Base-by-base conservation (phyloP, 2,329 filamentous ascomycete genomes). In the Pseudonectria buxi region DNA sequence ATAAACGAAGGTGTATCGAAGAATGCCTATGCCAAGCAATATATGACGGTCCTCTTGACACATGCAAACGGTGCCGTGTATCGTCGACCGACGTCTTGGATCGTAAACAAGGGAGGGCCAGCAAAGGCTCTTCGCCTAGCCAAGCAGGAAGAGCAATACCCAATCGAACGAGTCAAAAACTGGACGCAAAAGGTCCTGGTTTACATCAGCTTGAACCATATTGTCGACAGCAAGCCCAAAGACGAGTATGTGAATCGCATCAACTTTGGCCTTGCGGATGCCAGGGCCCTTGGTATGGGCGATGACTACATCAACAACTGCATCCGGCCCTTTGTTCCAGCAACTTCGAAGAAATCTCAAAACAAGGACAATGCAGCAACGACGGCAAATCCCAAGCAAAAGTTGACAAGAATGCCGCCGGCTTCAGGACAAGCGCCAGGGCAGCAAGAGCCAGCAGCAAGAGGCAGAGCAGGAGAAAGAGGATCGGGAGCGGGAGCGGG, bases 161-260 rank as follows among this genome's bases (percentile, higher is more conserved):
- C 36, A 6, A 29, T 41, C 25, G 46, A 46, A 16, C 40, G 33
- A 25, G 43, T 49, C n/a, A 39, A 53, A 26, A 43, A 50, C 33
- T 49, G 50, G 52, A 42, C 53, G 26, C 45, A 49, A 24, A 40
- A 56, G n/a, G 61, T 61, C 14, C 51, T 68, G 28, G 63, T 66
- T 13, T 68, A 67, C 36, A 45, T 65, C 36, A 66, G 59, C 39
- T 42, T 50, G 16, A 45, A 50, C 30, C 53, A 56, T 24, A 49
- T 54, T 25, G 34, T 45, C n/a, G 56, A 62, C 33, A 61, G 61
- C 26, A 33, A 40, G 7, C 62, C 64, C 14, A 57, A 54, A 36
- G 54, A 59, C 12, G 64, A 68, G 37, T 67, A 68, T 30, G 44
- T 67, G 25, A 48, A 54, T 28, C 59, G 64, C 24, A 63, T 67